These are phyloP conservation scores for Zymoseptoria passerinii DNA, from an alignment of 2,329 filamentous ascomycete genomes.

Conservation along the genomic window DNA sequence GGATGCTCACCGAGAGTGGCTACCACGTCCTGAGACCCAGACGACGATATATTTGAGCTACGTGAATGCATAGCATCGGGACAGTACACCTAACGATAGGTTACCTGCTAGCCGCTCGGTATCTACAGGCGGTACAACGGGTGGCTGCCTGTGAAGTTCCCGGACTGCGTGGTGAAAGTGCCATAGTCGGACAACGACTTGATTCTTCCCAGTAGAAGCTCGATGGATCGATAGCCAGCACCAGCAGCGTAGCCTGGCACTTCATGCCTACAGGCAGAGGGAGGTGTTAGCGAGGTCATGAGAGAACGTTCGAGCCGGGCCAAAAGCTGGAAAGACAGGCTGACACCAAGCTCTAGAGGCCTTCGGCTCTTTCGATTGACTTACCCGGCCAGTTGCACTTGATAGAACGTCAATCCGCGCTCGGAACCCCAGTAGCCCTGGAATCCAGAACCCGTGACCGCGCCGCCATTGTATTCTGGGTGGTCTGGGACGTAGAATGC, in stretches of 20 bases:
- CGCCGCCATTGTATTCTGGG: neutral
- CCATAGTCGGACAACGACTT: slow-evolving; percentile 3
- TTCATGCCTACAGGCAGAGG: slow-evolving; percentile 10
- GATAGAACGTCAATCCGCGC: slow-evolving; percentile 23
- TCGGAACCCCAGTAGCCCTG: slow-evolving; percentile 16
- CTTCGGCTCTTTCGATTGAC: too few relatives aligned
- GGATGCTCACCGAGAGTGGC: too few relatives aligned
- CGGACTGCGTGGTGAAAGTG: slow-evolving; percentile 3
- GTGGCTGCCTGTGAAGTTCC: neutral
- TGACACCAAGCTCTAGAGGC: too few relatives aligned
- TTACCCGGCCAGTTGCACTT: slow-evolving; percentile 19
- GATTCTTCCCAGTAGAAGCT: slow-evolving; percentile 37
- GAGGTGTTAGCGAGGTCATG: too few relatives aligned
- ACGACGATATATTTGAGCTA: too few relatives aligned
- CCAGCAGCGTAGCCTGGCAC: slow-evolving; percentile 35
- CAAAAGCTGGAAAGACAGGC: too few relatives aligned
- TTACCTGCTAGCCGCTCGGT: neutral
- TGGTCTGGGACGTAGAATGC: slow-evolving; percentile 22
- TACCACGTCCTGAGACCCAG: too few relatives aligned
- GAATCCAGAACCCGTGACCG: slow-evolving; percentile 4
- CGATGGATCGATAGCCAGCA: slow-evolving; percentile 35
- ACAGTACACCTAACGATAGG: neutral
- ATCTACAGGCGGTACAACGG: neutral
- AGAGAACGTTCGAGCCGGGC: too few relatives aligned
- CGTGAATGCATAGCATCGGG: neutral